Conservation (phyloP, 176 grass and related monocot genomes). For the Melocanna baccifera region DNA sequence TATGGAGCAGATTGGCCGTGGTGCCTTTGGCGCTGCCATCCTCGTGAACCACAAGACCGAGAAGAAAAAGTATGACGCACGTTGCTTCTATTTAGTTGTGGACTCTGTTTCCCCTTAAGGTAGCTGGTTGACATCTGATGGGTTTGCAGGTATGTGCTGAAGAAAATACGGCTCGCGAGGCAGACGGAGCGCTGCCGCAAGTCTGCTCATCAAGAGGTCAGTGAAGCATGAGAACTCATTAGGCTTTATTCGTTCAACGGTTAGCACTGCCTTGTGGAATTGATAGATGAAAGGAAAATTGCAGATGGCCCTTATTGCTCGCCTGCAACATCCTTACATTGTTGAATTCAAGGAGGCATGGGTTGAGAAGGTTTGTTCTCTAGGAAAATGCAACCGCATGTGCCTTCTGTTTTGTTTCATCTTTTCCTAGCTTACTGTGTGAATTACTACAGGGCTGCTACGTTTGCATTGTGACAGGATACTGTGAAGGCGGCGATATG, state of each 20-base stretch:
- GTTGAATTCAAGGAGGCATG: conserved; percentile 99
- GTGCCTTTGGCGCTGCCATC: conserved; percentile 95
- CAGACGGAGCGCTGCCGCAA: conserved; percentile 91
- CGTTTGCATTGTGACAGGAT: conserved; percentile 99
- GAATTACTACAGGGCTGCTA: conserved; percentile 68
- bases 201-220: conserved; percentile 96
- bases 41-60: conserved; percentile 98
- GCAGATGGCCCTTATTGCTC: conserved; percentile 97
- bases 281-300: conserved; percentile 29
- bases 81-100: not conserved
- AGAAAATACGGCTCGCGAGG: conserved; percentile 90
- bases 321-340: conserved; percentile 87
- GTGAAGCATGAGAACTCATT: not conserved
- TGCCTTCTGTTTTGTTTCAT: conserved; percentile 23
- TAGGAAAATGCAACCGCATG: not conserved
- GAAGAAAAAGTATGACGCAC: conserved; percentile 73
- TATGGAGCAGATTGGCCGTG: conserved; percentile 96
- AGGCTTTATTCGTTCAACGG: not conserved
- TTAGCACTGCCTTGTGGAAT: not conserved
- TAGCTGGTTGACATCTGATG: conserved; percentile 26
- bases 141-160: conserved; percentile 78
- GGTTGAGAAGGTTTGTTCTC: conserved; percentile 90
- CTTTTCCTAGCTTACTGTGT: conserved; percentile 23
- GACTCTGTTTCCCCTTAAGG: conserved; percentile 18
- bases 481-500: conserved; percentile 99